Evolutionary conservation across 192 early-diverging fungal genomes (phyloP), one percentile per base, ranked within the genome.

Genomic region (Podila epigama): DNA sequence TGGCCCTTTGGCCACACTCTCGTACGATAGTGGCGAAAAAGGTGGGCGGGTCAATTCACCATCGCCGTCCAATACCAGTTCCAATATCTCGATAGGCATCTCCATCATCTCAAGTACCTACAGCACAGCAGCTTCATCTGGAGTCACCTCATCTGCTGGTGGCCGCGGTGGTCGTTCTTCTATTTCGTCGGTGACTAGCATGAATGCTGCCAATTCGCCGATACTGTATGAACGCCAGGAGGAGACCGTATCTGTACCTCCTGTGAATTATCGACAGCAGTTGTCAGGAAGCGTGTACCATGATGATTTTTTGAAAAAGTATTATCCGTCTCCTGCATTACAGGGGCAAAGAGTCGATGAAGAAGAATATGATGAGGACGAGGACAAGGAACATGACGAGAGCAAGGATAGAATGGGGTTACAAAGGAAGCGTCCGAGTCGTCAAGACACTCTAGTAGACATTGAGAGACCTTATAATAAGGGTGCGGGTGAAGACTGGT

Each of bases 61-160:
- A 8, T 42, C 42, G 33, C 57, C 50, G 6, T 68, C 66, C 44
- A 53, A 36, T 28, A 41, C 66, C 15, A 60, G 57, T 28, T 68
- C 66, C 44, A 62, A 62, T 20, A 44, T 62, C 7, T 62, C 60
- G 0, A 34, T 44, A 0, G 44, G 40, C 3, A 13, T 51, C 9
- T 68, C 56, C 7, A 60, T 27, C 32, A 60, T 60, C 10, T 68
- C 57, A 4, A 37, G 33, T 13, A 51, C n/a, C 3, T 36, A 42
- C 33, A 35, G 51, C 4, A 60, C 56, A 10, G 12, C 50, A 0
- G 32, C 44, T 5, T 31, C 66, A 15, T 48, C 44, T 4, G 44
- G 44, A 13, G 57, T 36, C 1, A 18, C 28, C 1, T 32, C 48
- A 9, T 68, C 66, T 1, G 29, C 51, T 16, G 48, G 51, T 6